Evolutionary conservation across 768 basidiomycete genomes (phyloP).

Genomic region (Stropharia rugosoannulata): DNA sequence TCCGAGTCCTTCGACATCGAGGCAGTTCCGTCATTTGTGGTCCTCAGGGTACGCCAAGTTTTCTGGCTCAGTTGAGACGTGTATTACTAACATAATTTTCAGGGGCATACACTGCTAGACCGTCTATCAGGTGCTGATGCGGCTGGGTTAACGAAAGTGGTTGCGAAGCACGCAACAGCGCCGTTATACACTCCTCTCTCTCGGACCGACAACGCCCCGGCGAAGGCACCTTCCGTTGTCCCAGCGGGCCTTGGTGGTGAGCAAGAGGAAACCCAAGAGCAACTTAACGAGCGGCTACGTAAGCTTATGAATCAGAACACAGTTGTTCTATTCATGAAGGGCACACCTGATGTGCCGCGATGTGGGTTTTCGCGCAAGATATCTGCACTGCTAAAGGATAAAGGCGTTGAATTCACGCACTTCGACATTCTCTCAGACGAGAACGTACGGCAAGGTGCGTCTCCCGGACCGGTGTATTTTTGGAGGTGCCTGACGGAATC

Average conservation of each 20-base stretch:
- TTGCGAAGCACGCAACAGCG: slow-evolving; percentile 55
- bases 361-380: slow-evolving; percentile 87
- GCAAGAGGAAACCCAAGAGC: slow-evolving; percentile 56
- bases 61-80: background rate
- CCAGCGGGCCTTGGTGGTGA: slow-evolving; percentile 15
- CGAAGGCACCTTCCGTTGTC: slow-evolving; percentile 24
- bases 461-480: background rate
- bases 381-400: slow-evolving; percentile 61
- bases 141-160: slow-evolving; percentile 51
- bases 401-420: slow-evolving; percentile 63
- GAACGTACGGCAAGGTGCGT: slow-evolving; percentile 73
- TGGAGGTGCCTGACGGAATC: background rate
- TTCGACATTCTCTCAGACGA: slow-evolving; percentile 88
- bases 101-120: slow-evolving; percentile 88
- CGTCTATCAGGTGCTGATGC: slow-evolving; percentile 84
- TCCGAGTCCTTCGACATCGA: slow-evolving; percentile 91
- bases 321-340: slow-evolving; percentile 93
- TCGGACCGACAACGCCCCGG: slow-evolving; percentile 44
- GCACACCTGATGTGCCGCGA: slow-evolving; percentile 69
- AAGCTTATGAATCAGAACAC: slow-evolving; percentile 75
- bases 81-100: slow-evolving; percentile 5
- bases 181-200: slow-evolving; percentile 43
- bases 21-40: slow-evolving; percentile 80
- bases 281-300: slow-evolving; percentile 63
- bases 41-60: slow-evolving; percentile 61